Percentiles rank a stretch among this genome's conserved stretches.
Conservation (phyloP, 2,329 filamentous ascomycete species). For the Alternaria hordeiaustralica region DNA sequence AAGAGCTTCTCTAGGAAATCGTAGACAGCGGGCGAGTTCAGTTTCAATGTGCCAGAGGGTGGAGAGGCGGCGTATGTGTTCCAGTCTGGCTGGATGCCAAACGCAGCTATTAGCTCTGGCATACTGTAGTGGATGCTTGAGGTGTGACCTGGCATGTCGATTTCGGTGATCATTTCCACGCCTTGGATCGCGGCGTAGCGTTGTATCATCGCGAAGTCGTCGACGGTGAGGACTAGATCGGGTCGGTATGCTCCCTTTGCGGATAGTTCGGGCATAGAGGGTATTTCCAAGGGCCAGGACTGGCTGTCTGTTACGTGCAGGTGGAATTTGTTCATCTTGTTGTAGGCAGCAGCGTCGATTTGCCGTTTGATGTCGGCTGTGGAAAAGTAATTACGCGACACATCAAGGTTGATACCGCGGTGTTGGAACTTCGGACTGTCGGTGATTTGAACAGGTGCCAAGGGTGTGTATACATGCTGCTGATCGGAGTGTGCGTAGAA, state of each 20-base stretch:
- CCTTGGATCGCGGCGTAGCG: constrained; percentile 72
- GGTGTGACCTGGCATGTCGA: constrained; percentile 83
- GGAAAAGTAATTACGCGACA: constrained; percentile 74
- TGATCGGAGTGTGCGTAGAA: constrained; percentile 74
- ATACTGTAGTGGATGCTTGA: constrained; percentile 69
- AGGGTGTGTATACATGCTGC: constrained; percentile 66
- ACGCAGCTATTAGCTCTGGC: constrained; percentile 74
- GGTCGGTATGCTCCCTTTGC: constrained; percentile 74
- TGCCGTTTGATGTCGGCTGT: constrained; percentile 72
- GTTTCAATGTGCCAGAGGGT: constrained; percentile 70
- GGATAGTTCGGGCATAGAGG: constrained; percentile 73
- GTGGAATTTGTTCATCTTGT: constrained; percentile 84
- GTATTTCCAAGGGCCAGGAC: constrained; percentile 84
- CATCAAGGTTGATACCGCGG: constrained; percentile 81
- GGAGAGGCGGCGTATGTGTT: constrained; percentile 61
- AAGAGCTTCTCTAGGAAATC: constrained; percentile 75
- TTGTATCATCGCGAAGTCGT: constrained; percentile 71
- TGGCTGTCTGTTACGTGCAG: constrained; percentile 84
- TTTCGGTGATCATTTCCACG: constrained; percentile 75
- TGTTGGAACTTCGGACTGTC: constrained; percentile 78
- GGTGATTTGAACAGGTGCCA: constrained; percentile 73
- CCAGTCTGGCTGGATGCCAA: constrained; percentile 62
- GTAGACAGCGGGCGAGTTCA: constrained; percentile 75
- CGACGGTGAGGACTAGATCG: constrained; percentile 70
- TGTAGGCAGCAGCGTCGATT: constrained; percentile 78